Conservation (phyloP, 805 yeast species). For the Yarrowia phangngaensis region DNA sequence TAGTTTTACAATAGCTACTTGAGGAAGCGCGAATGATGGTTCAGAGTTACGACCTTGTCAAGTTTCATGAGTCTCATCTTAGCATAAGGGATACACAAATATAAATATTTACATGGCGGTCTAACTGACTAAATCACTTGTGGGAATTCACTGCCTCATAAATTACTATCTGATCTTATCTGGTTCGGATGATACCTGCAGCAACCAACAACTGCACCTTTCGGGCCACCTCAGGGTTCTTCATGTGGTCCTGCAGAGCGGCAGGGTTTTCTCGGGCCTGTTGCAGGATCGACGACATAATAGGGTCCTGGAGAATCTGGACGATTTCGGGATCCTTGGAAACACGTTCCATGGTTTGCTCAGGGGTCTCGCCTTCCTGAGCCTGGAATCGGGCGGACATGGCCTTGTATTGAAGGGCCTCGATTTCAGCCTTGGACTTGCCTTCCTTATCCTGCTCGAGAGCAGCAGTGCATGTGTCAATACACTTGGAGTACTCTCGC, state of each 20-base stretch:
- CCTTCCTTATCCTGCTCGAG: constrained; percentile 66
- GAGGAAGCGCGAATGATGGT: too few relatives aligned
- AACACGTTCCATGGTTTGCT: constrained; percentile 87
- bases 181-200: constrained; percentile 93
- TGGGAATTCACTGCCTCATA: background rate
- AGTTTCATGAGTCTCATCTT: too few relatives aligned
- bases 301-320: constrained; percentile 84
- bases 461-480: constrained; percentile 77
- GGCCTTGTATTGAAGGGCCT: constrained; percentile 75
- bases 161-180: constrained; percentile 43
- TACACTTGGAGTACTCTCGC: constrained; percentile 76
- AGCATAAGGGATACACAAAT: too few relatives aligned
- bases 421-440: constrained; percentile 69
- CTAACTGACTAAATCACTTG: background rate
- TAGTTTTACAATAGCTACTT: too few relatives aligned
- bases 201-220: constrained; percentile 88
- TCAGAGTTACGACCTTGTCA: too few relatives aligned
- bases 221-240: constrained; percentile 84
- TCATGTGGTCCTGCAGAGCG: constrained; percentile 96
- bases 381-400: constrained; percentile 70
- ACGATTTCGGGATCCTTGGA: constrained; percentile 92
- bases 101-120: background rate
- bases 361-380: constrained; percentile 84
- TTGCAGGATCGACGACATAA: constrained; percentile 88
- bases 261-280: constrained; percentile 96